Percentiles rank a stretch among this genome's conserved stretches.
Conservation (phyloP, 257 asterid genomes). For the Scutellaria barbata region DNA sequence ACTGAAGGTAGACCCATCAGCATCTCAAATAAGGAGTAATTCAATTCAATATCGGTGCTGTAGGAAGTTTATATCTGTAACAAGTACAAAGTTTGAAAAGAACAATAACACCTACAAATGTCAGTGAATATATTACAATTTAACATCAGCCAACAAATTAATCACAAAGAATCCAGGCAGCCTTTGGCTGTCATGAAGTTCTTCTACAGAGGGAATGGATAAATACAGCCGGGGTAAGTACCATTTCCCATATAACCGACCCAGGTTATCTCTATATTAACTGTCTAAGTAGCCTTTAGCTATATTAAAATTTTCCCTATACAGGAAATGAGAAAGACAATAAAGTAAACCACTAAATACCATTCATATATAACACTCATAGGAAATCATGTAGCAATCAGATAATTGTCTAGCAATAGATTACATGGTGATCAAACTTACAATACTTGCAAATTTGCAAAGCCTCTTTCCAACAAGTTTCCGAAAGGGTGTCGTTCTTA, state of each 20-base stretch:
- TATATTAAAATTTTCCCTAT: conserved; percentile 4
- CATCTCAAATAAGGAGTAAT: conserved; percentile 22
- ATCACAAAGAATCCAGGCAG: conserved; percentile 1
- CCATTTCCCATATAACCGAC: conserved; percentile 10
- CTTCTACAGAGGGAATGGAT: conserved; percentile 4
- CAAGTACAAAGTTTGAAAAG: conserved; percentile 18
- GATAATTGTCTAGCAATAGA: conserved; percentile 8
- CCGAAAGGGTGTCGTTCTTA: neutral
- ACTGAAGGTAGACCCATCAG: conserved; percentile 23
- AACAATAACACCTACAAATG: conserved; percentile 20
- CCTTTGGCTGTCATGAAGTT: conserved; percentile 1
- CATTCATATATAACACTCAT: neutral
- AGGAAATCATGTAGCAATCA: conserved; percentile 8
- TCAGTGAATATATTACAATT: conserved; percentile 19
- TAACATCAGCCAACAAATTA: neutral
- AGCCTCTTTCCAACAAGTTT: conserved; percentile 22
- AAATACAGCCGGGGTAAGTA: neutral
- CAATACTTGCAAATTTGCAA: conserved; percentile 24
- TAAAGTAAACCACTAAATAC: conserved; percentile 1
- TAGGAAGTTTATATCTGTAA: conserved; percentile 32
- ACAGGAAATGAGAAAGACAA: conserved; percentile 2
- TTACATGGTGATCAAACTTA: conserved; percentile 31
- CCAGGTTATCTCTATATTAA: neutral
- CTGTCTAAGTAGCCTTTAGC: neutral
- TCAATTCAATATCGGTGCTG: conserved; percentile 32